Conservation (phyloP, 2,329 filamentous ascomycete species). For the Trichoderma sp. region DNA sequence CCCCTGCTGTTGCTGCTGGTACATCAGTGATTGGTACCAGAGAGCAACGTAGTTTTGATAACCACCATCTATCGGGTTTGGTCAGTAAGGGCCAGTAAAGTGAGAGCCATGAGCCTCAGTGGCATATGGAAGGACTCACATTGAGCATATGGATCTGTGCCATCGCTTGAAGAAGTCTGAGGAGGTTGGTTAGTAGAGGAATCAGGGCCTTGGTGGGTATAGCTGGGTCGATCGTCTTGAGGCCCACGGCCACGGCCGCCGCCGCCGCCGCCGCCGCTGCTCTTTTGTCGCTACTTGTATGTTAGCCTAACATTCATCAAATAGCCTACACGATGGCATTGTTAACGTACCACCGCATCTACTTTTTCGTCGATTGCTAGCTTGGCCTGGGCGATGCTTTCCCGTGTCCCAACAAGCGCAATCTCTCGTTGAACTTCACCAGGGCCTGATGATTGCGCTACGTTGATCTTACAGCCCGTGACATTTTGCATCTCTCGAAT, state of each 20-base stretch:
- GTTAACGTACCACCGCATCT: constrained; percentile 74
- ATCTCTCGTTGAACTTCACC: constrained; percentile 84
- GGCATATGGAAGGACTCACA: constrained; percentile 56
- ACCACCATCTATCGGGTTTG: constrained; percentile 63
- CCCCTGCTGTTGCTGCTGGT: constrained; percentile 49
- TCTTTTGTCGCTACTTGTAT: constrained; percentile 56
- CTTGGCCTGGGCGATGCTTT: constrained; percentile 81
- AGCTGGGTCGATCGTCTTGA: constrained; percentile 52
- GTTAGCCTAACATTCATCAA: constrained; percentile 37
- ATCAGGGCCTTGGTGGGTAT: constrained; percentile 53
- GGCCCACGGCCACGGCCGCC: constrained; percentile 49
- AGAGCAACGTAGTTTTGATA: constrained; percentile 79
- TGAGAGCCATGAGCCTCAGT: neutral
- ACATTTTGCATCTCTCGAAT: constrained; percentile 90
- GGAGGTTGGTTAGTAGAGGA: constrained; percentile 49
- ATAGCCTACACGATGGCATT: neutral
- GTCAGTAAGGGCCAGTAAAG: constrained; percentile 31
- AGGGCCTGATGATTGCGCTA: constrained; percentile 77
- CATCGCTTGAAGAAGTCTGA: constrained; percentile 53
- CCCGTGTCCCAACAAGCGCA: constrained; percentile 75
- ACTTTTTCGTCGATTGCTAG: constrained; percentile 89
- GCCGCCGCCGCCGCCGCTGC: constrained; percentile 52
- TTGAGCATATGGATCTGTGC: constrained; percentile 72
- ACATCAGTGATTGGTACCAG: constrained; percentile 73
- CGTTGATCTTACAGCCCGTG: constrained; percentile 93